These are phyloP conservation scores for Xylaria sp. DNA, from an alignment of 2,329 filamentous ascomycete genomes.

Conservation along the genomic window DNA sequence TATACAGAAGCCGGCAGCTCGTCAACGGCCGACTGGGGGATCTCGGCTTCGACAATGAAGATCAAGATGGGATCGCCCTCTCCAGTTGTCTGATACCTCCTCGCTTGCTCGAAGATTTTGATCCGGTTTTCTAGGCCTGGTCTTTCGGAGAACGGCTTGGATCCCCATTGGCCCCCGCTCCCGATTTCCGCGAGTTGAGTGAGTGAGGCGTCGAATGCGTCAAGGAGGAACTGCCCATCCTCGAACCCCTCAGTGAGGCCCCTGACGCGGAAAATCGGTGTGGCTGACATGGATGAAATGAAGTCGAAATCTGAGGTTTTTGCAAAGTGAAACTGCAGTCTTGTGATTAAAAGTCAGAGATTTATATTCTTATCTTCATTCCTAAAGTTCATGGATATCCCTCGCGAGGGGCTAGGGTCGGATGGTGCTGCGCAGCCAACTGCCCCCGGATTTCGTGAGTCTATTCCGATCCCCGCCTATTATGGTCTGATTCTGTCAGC, in stretches of 20 bases:
- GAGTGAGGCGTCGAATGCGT: conserved; percentile 27
- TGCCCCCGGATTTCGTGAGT: neutral
- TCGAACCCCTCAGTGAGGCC: conserved; percentile 2
- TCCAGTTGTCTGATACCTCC: conserved; percentile 12
- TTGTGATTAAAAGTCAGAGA: too few relatives aligned
- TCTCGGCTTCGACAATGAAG: conserved; percentile 28
- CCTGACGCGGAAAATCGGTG: conserved; percentile 18
- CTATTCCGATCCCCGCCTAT: neutral
- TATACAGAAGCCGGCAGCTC: conserved; percentile 10
- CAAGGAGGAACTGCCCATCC: conserved; percentile 24
- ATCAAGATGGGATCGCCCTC: conserved; percentile 18
- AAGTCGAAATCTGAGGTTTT: neutral
- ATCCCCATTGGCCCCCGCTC: conserved; percentile 29
- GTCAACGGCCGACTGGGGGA: neutral
- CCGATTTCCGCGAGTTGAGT: conserved; percentile 24
- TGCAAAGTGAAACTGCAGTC: neutral
- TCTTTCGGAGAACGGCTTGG: conserved; percentile 14
- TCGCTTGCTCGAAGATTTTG: conserved; percentile 9
- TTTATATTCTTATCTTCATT: neutral
- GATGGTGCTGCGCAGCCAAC: neutral
- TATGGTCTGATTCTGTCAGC: neutral
- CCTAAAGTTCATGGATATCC: neutral
- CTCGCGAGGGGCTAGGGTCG: neutral
- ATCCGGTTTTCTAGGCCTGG: neutral
- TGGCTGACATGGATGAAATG: conserved; percentile 5